These are phyloP conservation scores for Fusarium torreyae DNA, from an alignment of 2,329 filamentous ascomycete genomes.

Conservation along the genomic window DNA sequence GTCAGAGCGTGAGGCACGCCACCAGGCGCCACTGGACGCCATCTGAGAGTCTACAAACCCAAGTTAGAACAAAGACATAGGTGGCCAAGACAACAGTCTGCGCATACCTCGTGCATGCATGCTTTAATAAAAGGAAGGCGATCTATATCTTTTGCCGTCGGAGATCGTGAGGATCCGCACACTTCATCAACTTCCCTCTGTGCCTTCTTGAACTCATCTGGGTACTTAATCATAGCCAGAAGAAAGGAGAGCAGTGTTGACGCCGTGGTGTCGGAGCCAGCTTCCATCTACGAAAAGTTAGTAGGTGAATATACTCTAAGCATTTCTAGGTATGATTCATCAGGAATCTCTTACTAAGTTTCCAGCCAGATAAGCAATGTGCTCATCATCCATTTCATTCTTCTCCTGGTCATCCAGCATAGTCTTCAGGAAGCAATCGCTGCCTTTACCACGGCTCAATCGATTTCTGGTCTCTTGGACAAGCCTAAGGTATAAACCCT, in stretches of 20 bases:
- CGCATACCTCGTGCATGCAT: conserved; percentile 45
- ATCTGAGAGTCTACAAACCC: conserved; percentile 49
- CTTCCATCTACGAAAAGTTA: conserved; percentile 41
- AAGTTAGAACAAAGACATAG: no score
- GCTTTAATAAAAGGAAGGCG: conserved; percentile 48
- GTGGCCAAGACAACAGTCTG: no score
- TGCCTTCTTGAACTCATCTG: conserved; percentile 37
- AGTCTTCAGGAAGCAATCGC: conserved; percentile 2
- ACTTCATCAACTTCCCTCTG: conserved; percentile 43
- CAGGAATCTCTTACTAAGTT: not conserved
- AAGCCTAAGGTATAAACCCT: conserved; percentile 26
- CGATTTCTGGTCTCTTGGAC: conserved; percentile 3
- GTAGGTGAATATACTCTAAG: not conserved
- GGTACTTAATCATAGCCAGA: conserved; percentile 43
- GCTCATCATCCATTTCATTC: conserved; percentile 16
- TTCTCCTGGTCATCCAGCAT: conserved; percentile 8
- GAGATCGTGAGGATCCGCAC: conserved; percentile 29
- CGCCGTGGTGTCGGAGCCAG: conserved; percentile 48
- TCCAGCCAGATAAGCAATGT: conserved; percentile 10
- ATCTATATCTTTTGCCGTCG: conserved; percentile 52
- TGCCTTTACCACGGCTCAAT: conserved; percentile 15
- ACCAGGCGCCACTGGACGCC: conserved; percentile 60
- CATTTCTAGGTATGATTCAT: not conserved
- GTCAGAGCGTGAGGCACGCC: conserved; percentile 63
- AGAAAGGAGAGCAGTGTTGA: conserved; percentile 40